Percentiles rank a stretch among this genome's conserved stretches.
Evolutionary conservation across 345 rosid species (phyloP).

Genomic region (Populus simonii): DNA sequence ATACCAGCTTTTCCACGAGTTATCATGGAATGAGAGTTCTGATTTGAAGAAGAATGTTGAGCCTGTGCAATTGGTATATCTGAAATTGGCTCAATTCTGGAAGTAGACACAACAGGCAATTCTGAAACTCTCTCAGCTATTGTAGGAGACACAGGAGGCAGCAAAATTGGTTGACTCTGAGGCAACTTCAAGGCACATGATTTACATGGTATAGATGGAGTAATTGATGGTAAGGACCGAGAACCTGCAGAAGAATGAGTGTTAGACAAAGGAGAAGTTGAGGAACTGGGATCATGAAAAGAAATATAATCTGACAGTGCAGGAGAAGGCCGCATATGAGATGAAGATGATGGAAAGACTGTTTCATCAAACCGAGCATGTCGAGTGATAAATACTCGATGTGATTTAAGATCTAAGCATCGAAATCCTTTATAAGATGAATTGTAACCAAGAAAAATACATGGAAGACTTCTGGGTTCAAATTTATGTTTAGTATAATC

Average conservation of each 20-base stretch:
- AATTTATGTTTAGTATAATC: not conserved
- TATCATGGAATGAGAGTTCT: not conserved
- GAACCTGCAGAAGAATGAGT: not conserved
- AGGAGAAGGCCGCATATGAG: too few species aligned
- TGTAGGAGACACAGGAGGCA: too few species aligned
- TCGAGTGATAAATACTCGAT: not conserved
- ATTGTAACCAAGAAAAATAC: not conserved
- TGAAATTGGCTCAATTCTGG: too few species aligned
- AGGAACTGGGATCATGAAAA: constrained; percentile 4
- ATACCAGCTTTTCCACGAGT: constrained; percentile 2
- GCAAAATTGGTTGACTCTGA: too few species aligned
- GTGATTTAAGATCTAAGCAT: not conserved
- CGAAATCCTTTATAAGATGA: not conserved
- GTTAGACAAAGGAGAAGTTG: not conserved
- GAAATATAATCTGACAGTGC: too few species aligned
- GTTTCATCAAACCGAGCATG: constrained; percentile 20
- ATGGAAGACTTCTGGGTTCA: not conserved
- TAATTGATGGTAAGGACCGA: too few species aligned
- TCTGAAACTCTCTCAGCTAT: too few species aligned
- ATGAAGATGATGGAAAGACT: not conserved
- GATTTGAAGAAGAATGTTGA: too few species aligned
- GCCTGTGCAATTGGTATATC: too few species aligned
- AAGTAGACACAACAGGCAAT: too few species aligned
- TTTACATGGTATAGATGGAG: too few species aligned
- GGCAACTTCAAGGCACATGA: too few species aligned